Base-by-base conservation (phyloP, 129 eudicot genomes). In the Flaveria robusta region DNA sequence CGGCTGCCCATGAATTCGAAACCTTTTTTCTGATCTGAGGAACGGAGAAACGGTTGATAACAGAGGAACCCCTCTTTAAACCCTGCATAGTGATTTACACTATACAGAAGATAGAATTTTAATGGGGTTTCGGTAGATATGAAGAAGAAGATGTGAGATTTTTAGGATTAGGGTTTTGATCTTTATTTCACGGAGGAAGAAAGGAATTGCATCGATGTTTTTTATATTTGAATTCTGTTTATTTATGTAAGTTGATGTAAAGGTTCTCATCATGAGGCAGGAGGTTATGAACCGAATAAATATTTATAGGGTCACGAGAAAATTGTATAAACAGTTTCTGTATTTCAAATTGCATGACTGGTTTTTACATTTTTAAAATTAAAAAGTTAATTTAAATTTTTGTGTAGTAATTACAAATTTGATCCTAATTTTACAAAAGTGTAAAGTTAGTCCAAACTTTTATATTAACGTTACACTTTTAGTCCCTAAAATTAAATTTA, bases 1-100 rank as follows among this genome's bases (percentile, higher is more conserved):
- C 83, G 39, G 97, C 96, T 49, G 92, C 75, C 81, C 72, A 81
- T 41, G 96, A 87, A 91, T 95, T 87, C 20, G 72, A 79, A 78
- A 89, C 82, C 24, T 83, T 87, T 76, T 83, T 89, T 78, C 82
- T 86, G 51, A 89, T 55, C 63, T 81, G 90, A 23, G 93, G 91
- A 66, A 77, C 73, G 4, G 83, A 47, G 9, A 84, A 60, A 68
- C 74, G 63, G 58, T 58, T 63, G 9, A 71, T 23, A 56, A 86
- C 15, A 46, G 88, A 82, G 4, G 93, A 75, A 52, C 95, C 83
- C 55, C 71, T 82, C 83, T 85, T 79, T 22, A 94, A 81, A 51
- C 97, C 86, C 81, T 85, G 86, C 83, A 88, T 81, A 39, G 20
- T 72, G 43, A 47, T 52, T 27, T 68, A 31, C 26, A 27, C 46